Conservation (phyloP, 2,329 filamentous ascomycete genomes). For the Fusarium torreyae region DNA sequence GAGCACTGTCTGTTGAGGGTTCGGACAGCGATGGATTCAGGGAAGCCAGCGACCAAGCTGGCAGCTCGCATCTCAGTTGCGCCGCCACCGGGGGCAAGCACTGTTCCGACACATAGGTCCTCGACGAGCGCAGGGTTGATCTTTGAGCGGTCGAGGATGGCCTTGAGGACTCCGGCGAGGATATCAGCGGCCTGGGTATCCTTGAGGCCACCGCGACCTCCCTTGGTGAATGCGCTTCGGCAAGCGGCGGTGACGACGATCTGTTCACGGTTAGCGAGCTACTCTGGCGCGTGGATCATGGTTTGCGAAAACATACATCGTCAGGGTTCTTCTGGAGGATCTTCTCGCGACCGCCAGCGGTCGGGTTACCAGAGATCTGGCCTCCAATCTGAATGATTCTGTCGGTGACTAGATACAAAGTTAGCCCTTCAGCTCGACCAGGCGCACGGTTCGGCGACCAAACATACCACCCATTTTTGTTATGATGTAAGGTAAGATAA, state of each 20-base stretch:
- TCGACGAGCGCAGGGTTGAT: conserved; percentile 92
- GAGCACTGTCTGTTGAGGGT: conserved; percentile 95
- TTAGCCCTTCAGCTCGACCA: conserved; percentile 21
- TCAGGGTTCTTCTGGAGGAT: conserved; percentile 77
- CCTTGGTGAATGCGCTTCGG: conserved; percentile 92
- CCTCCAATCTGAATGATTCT: conserved; percentile 72
- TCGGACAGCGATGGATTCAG: conserved; percentile 86
- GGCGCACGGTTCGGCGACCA: neutral
- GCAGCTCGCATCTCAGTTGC: conserved; percentile 98
- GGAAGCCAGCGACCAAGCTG: conserved; percentile 90
- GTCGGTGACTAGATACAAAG: conserved; percentile 65
- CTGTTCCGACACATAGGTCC: conserved; percentile 92
- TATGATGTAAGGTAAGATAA: conserved; percentile 12
- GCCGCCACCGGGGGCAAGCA: conserved; percentile 92
- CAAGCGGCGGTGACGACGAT: conserved; percentile 94
- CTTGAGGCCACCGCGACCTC: conserved; percentile 95
- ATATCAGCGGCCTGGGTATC: conserved; percentile 91
- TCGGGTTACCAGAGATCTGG: conserved; percentile 75
- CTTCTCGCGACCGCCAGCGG: conserved; percentile 66
- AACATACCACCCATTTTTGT: conserved; percentile 58
- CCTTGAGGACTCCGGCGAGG: conserved; percentile 85
- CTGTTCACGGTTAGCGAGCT: conserved; percentile 54
- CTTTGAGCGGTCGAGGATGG: conserved; percentile 84
- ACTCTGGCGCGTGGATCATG: neutral
- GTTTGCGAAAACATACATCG: conserved; percentile 65